Evolutionary conservation across 2,329 filamentous ascomycete genomes (phyloP).

Genomic region (Calonectria pauciramosa): DNA sequence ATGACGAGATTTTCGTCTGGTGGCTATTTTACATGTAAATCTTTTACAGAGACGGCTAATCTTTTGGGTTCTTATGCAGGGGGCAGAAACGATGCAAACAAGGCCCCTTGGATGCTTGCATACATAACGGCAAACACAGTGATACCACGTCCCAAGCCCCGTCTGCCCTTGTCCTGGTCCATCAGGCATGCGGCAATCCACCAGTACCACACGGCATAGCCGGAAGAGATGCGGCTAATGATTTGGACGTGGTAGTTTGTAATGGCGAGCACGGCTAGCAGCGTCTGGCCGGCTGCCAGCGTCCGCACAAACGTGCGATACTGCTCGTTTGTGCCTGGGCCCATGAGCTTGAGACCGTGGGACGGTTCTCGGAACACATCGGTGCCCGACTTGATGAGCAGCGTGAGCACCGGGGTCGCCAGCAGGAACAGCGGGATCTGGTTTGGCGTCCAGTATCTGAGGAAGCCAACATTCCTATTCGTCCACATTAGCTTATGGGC

Average conservation of each 20-base stretch:
- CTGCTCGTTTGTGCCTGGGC: constrained; percentile 22
- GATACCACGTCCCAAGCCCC: constrained; percentile 53
- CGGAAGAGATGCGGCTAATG: constrained; percentile 88
- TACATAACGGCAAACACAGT: constrained; percentile 85
- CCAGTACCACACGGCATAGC: constrained; percentile 91
- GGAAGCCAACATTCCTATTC: constrained; percentile 85
- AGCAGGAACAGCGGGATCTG: constrained; percentile 92
- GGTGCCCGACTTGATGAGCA: constrained; percentile 72
- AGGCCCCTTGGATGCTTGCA: constrained; percentile 81
- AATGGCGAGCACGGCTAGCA: constrained; percentile 79
- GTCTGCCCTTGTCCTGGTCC: constrained; percentile 48
- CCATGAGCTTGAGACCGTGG: constrained; percentile 17
- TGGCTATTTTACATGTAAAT: background rate
- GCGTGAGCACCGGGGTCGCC: constrained; percentile 80
- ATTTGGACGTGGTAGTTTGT: constrained; percentile 95
- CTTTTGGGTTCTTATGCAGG: constrained; percentile 73
- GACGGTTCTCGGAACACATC: constrained; percentile 50
- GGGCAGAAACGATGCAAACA: constrained; percentile 93
- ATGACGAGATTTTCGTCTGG: background rate
- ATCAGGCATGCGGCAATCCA: constrained; percentile 73
- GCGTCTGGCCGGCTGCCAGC: constrained; percentile 79
- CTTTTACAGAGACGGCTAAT: background rate
- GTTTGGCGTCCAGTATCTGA: constrained; percentile 89
- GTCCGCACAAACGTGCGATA: constrained; percentile 58
- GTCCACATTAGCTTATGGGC: constrained; percentile 32